phyloP scores from a whole-genome alignment of 2,329 filamentous ascomycete species.

The Aspergillus arachidicola region DNA sequence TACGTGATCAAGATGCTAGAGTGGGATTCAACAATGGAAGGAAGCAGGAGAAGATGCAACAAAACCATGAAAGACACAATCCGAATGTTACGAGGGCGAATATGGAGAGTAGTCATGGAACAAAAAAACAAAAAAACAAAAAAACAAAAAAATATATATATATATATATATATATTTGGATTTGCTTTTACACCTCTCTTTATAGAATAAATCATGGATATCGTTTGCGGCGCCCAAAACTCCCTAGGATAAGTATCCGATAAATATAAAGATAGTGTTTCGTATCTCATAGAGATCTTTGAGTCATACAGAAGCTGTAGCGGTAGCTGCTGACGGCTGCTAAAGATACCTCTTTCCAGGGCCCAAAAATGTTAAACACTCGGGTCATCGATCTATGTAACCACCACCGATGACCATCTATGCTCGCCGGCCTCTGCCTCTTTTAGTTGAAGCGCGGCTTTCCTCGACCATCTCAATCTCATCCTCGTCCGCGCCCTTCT shows the following conservation, averaged over 20 bases:
- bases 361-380: constrained; percentile 5
- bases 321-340: background rate
- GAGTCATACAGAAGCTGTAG: background rate
- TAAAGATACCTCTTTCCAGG: background rate
- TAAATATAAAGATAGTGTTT: background rate
- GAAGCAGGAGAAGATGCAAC: background rate
- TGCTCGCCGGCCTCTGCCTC: constrained; percentile 42
- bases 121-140: background rate
- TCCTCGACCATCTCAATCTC: constrained; percentile 57
- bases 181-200: background rate
- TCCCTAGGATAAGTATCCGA: background rate
- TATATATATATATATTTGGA: background rate
- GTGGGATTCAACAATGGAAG: constrained; percentile 6
- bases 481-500: constrained; percentile 64
- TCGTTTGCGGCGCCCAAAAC: background rate
- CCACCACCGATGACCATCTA: constrained; percentile 19
- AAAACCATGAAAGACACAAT: background rate
- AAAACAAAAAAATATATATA: too few species aligned
- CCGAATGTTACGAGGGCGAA: background rate
- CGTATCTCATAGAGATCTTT: background rate
- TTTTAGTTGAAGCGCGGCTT: constrained; percentile 41
- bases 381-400: constrained; percentile 30
- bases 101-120: background rate
- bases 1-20: background rate
- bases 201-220: background rate